Conservation (phyloP, 2,329 filamentous ascomycete species). For the Nakataea oryzae region DNA sequence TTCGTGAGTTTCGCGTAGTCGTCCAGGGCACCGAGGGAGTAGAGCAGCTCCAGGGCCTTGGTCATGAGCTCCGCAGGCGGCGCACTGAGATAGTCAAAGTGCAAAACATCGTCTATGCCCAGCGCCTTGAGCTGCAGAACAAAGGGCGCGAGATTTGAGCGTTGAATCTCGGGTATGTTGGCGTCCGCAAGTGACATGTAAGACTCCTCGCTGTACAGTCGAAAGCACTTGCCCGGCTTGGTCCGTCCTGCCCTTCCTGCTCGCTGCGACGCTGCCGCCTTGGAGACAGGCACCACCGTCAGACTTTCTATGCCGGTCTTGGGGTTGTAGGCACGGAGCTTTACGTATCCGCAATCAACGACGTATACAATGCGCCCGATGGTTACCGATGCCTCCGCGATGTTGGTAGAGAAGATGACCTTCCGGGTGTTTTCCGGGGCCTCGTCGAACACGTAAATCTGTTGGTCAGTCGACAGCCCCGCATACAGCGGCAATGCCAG, state of each 20-base stretch:
- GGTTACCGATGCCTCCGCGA: conserved; percentile 91
- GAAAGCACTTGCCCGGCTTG: conserved; percentile 84
- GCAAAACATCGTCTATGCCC: conserved; percentile 86
- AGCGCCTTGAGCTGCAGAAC: conserved; percentile 89
- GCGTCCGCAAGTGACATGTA: conserved; percentile 57
- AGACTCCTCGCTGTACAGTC: conserved; percentile 73
- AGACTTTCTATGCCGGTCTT: conserved; percentile 79
- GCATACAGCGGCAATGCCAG: conserved; percentile 77
- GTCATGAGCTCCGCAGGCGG: conserved; percentile 78
- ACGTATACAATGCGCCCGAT: conserved; percentile 90
- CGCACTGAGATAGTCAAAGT: conserved; percentile 80
- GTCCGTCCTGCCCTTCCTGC: conserved; percentile 86
- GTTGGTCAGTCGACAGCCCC: conserved; percentile 79
- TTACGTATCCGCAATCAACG: conserved; percentile 83
- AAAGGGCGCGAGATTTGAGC: conserved; percentile 79
- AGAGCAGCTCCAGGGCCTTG: conserved; percentile 80
- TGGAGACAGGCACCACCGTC: conserved; percentile 71
- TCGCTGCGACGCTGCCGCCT: conserved; percentile 85
- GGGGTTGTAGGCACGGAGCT: conserved; percentile 78
- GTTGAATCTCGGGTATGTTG: conserved; percentile 82
- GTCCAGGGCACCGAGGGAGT: conserved; percentile 76
- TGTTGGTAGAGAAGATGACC: conserved; percentile 89
- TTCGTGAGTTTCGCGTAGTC: conserved; percentile 83
- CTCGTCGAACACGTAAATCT: conserved; percentile 90
- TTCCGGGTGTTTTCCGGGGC: conserved; percentile 75